Evolutionary conservation across 2,329 filamentous ascomycete species (phyloP).

Genomic region (Nigrospora oryzae): DNA sequence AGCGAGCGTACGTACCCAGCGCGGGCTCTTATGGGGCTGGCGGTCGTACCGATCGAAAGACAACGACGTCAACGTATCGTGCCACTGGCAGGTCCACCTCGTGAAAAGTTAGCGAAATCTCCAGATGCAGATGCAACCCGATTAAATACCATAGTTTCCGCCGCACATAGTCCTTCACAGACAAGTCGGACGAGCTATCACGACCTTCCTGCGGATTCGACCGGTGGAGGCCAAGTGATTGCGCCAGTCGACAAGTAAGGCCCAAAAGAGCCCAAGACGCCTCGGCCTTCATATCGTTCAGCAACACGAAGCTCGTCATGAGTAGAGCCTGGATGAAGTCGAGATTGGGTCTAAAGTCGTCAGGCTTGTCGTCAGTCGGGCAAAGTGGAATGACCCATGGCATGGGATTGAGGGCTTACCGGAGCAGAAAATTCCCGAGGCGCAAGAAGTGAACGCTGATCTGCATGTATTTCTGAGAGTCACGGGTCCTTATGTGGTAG

Average conservation of each 20-base stretch:
- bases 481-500: constrained; percentile 50
- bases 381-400: no score
- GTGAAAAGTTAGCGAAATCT: constrained; percentile 9
- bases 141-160: constrained; percentile 42
- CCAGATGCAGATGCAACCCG: constrained; percentile 3
- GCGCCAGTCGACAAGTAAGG: constrained; percentile 55
- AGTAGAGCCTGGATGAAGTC: constrained; percentile 58
- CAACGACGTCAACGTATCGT: constrained; percentile 56
- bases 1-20: constrained; percentile 2
- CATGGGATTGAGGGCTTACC: constrained; percentile 25
- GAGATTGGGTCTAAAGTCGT: constrained; percentile 42
- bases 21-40: neutral
- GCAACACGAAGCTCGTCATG: constrained; percentile 52
- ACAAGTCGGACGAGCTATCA: constrained; percentile 34
- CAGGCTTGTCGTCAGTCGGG: neutral
- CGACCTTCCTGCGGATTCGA: constrained; percentile 33
- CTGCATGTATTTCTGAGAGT: constrained; percentile 53
- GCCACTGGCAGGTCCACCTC: constrained; percentile 57
- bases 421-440: constrained; percentile 53
- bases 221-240: constrained; percentile 54
- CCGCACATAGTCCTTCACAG: constrained; percentile 45
- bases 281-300: constrained; percentile 64
- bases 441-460: constrained; percentile 58
- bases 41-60: constrained; percentile 51
- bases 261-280: constrained; percentile 59